Evolutionary conservation across 192 early-diverging fungal genomes (phyloP), one percentile per base, ranked within the genome.

Genomic region (Mortierella alpina): DNA sequence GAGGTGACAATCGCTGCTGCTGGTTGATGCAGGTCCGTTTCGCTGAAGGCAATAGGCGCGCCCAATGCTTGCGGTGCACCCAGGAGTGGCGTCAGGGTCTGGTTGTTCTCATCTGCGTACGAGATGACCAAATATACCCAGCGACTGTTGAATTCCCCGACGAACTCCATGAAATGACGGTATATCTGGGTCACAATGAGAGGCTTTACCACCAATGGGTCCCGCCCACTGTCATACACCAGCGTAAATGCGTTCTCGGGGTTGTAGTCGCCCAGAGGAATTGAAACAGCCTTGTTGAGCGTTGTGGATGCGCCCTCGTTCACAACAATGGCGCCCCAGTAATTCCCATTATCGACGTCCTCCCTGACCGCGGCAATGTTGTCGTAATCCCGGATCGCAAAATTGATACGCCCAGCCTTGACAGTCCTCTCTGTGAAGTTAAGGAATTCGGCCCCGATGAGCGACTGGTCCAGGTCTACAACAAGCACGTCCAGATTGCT

Each of bases 171-270:
- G 41, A 79, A 79, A 51, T 79, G 76, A 1, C 53, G 65, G 20
- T 78, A 78, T 68, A 78, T 78, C 63, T 69, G 61, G 5, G 69
- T 63, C n/a, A 79, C 57, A 20, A 79, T 66, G 31, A 72, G 72
- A 1, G 76, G 76, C 13, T 67, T 66, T 10, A 79, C 68, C 10
- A 53, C 54, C 31, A 78, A 50, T 12, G 75, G 75, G 48, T 78
- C 63, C 12, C 75, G 68, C 1, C 76, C 76, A 1, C 76, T 59
- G 41, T 79, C 76, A 31, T 79, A 79, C 39, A 79, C 63, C 53
- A 79, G 71, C n/a, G 55, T 12, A 54, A 79, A 79, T 9, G 76
- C 69, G 42, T 72, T 67, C 23, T 50, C 67, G 1, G 76, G 76
- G n/a, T 79, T 64, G 15, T 79, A 79, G 40, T 79, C 51, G 6